Base-by-base conservation (phyloP, 331 rosid species). In the Rhamnella rubrinervis region DNA sequence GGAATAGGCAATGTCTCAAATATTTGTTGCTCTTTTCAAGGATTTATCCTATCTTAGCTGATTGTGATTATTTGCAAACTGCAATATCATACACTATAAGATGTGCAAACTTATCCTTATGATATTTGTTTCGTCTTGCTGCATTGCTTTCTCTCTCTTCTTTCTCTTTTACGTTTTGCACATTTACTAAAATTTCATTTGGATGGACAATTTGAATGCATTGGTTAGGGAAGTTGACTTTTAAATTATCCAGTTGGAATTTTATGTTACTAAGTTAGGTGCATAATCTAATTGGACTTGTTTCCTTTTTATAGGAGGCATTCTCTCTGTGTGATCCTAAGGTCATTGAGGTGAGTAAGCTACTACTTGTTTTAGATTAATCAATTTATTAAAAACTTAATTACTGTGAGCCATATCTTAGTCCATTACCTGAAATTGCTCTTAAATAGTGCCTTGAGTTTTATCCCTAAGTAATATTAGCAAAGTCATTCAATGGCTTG, bases 311-410 rank as follows among this genome's bases (percentile, higher is more conserved):
- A 71, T 73, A 91, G 98, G 97, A 93, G 82, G 71, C 97, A 31
- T 91, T 93, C 85, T 85, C 93, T 79, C 86, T 93, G 26, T 93
- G 96, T 74, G 87, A 90, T 79, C 86, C 90, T 6, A 85, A 88
- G 81, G 86, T 85, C 67, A 71, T 91, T 75, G 95, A 88, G 98
- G 98, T 88, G 80, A 85, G 89, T 71, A 16, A 66, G 31, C 57
- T 71, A 50, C 49, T 65, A 50, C 49, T 65, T 71, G 50, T 80
- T 61, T 59, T 39, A 25, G 12, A 52, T 51, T 67, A 60, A 40
- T 67, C 65, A 63, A 55, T 46, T 53, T 80, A 53, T 20, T 38
- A 56, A 66, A 63, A 66, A 17, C 35, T 68, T 23, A 46, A 38
- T 49, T 25, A 13, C 70, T 59, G 28, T 31, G 40, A 62, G 66